phyloP scores from a whole-genome alignment of 805 yeast genomes.

The Dipodascus albidus region DNA sequence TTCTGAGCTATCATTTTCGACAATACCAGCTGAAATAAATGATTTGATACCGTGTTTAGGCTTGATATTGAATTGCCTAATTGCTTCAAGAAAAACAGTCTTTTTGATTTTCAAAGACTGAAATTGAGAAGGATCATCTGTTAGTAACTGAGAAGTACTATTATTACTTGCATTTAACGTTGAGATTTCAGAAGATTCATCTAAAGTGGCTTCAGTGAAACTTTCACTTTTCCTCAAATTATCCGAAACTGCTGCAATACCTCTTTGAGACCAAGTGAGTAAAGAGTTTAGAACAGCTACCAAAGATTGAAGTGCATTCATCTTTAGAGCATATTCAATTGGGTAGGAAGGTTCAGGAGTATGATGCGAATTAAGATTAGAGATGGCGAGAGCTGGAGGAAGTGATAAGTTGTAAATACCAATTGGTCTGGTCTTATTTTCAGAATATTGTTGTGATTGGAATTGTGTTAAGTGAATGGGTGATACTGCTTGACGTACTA shows the following conservation, averaged over 20 bases:
- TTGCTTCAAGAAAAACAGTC: conserved; percentile 67
- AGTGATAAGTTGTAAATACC: conserved; percentile 65
- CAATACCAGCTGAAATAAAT: conserved; percentile 52
- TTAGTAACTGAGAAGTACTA: conserved; percentile 3
- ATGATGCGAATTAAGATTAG: conserved; percentile 29
- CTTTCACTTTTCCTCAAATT: conserved; percentile 1
- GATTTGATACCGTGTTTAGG: conserved; percentile 69
- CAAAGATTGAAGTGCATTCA: conserved; percentile 67
- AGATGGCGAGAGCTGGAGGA: conserved; percentile 66
- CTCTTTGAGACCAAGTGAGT: conserved; percentile 77
- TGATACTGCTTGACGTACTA: conserved; percentile 59
- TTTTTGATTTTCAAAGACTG: conserved; percentile 76
- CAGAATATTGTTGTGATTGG: conserved; percentile 50
- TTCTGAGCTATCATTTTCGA: conserved; percentile 46
- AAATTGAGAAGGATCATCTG: conserved; percentile 73
- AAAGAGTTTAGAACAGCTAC: conserved; percentile 76
- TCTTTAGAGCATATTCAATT: conserved; percentile 71
- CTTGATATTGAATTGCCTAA: conserved; percentile 68
- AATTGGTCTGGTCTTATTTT: conserved; percentile 38
- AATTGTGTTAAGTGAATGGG: conserved; percentile 61
- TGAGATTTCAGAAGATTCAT: conserved; percentile 2
- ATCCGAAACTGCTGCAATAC: conserved; percentile 25
- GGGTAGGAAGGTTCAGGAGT: conserved; percentile 31
- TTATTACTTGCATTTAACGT: background rate
- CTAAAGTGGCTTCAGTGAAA: conserved; percentile 3